Evolutionary conservation across 164 flowering plant species (phyloP), one percentile per base, ranked within the genome.

Genomic region (Vitis amurensis): DNA sequence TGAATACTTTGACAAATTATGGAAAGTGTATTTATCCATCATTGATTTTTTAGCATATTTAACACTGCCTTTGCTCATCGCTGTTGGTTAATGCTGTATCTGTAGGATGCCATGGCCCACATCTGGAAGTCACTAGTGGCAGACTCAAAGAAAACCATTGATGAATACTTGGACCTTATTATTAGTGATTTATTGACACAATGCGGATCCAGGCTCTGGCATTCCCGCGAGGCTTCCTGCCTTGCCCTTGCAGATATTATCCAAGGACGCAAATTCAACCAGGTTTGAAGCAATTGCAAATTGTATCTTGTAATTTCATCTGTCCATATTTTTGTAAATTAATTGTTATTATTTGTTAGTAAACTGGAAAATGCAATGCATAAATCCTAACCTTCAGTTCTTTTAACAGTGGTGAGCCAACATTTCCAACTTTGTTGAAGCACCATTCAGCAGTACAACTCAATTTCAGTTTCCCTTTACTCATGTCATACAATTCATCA

Each of bases 141-240:
- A 11, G 97, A 95, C 72, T 78, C 99, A 47, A 93, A 91, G 89
- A 89, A 72, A 75, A 87, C 98, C 8, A 85, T 95, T 76, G 98
- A 95, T 81, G 97, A 91, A 53, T 80, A 91, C 75, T 78, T 91
- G 70, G 97, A 91, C 69, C 82, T 80, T 53, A 88, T 95, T 70
- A 61, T 95, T 65, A 93, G 90, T 72, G 99, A 95, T 83, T 77
- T 95, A 44, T 69, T 95, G 73, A 37, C 61, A 19, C 98, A 95
- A 82, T 84, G 92, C 80, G 99, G 95, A 55, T 90, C 98, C 67
- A 84, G 99, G 84, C 92, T 93, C 73, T 95, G 99, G 99, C 97
- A 97, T 52, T 89, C 98, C 13, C 92, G 97, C 51, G 97, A 93
- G 83, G 90, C 97, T 71, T 95, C 99, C 31, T 95, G 98, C 81